phyloP scores from a whole-genome alignment of 495 filamentous ascomycete genomes.

The Penicillium robsamsonii region DNA sequence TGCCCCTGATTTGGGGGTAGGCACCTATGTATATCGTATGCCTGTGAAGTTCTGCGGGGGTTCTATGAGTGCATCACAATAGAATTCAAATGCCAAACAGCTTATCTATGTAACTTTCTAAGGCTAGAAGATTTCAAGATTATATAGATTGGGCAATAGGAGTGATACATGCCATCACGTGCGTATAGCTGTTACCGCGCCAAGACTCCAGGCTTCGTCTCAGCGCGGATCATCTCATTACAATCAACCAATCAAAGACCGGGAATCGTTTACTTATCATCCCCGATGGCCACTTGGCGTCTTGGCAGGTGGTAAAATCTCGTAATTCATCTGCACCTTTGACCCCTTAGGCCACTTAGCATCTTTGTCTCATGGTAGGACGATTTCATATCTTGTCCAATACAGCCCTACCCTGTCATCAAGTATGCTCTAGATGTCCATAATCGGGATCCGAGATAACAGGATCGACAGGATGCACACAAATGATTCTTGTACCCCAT shows the following conservation, averaged over 20 bases:
- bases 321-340: slow-evolving; percentile 12
- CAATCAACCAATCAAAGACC: slow-evolving; percentile 19
- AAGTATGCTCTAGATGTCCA: neutral
- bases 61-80: neutral
- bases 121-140: neutral
- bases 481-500: slow-evolving; percentile 9
- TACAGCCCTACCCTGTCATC: neutral
- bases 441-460: neutral
- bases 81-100: neutral
- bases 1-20: neutral
- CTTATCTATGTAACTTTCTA: neutral
- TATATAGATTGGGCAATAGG: neutral
- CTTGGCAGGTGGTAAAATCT: slow-evolving; percentile 37
- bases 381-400: slow-evolving; percentile 11
- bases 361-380: slow-evolving; percentile 9
- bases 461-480: slow-evolving; percentile 4
- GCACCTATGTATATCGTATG: neutral
- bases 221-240: slow-evolving; percentile 27
- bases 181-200: slow-evolving; percentile 19
- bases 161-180: slow-evolving; percentile 12
- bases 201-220: slow-evolving; percentile 22
- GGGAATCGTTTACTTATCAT: slow-evolving; percentile 10
- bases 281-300: slow-evolving; percentile 33
- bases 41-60: neutral
- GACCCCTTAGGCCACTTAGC: slow-evolving; percentile 12